These are phyloP conservation scores for Crepidotus variabilis DNA, from an alignment of 768 basidiomycete genomes.

Conservation along the genomic window DNA sequence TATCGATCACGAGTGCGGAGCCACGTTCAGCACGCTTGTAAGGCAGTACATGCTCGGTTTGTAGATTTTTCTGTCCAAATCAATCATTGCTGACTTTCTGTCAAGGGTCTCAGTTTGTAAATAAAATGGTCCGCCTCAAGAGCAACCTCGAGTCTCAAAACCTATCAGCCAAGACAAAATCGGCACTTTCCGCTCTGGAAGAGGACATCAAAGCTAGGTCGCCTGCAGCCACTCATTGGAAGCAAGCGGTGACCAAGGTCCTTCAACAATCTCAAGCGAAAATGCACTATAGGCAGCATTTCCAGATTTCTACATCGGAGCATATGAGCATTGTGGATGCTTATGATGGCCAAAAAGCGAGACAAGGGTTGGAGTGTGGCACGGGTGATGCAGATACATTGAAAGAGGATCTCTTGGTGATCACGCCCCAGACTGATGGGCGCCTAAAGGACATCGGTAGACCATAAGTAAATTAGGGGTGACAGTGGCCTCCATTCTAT, in stretches of 20 bases:
- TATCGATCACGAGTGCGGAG: conserved; percentile 81
- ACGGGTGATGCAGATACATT: conserved; percentile 13
- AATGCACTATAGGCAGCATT: conserved; percentile 52
- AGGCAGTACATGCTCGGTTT: conserved; percentile 81
- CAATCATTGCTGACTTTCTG: not conserved
- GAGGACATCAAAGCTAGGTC: conserved; percentile 6
- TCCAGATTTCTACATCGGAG: conserved; percentile 59
- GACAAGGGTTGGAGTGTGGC: conserved; percentile 28
- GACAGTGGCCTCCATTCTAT: not conserved
- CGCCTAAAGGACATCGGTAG: conserved; percentile 53
- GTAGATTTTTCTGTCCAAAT: not conserved
- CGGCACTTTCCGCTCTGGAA: conserved; percentile 10
- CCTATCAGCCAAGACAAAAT: conserved; percentile 37
- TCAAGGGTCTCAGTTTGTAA: conserved; percentile 71
- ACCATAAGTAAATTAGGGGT: conserved; percentile 8
- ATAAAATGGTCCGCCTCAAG: conserved; percentile 48
- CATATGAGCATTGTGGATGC: conserved; percentile 79
- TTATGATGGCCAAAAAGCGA: conserved; percentile 54
- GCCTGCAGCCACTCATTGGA: conserved; percentile 15
- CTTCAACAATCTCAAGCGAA: conserved; percentile 22
- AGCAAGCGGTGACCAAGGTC: not conserved
- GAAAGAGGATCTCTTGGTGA: conserved; percentile 49
- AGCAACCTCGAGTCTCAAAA: conserved; percentile 17
- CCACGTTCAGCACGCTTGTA: conserved; percentile 74
- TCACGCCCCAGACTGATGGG: conserved; percentile 66